These are phyloP conservation scores for Bidens hawaiensis DNA, from an alignment of 140 eudicot species.

Conservation along the genomic window DNA sequence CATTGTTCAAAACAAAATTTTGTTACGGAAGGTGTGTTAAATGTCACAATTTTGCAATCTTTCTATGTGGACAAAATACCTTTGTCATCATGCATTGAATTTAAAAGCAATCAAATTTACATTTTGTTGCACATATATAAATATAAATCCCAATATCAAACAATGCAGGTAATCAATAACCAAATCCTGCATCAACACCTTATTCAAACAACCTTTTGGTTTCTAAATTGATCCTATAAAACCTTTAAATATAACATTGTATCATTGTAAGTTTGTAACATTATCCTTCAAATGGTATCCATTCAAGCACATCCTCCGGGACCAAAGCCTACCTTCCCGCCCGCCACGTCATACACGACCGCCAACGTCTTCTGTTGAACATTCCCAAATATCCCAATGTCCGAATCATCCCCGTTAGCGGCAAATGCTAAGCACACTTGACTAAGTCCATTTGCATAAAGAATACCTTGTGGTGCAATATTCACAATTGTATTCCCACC, in stretches of 20 bases:
- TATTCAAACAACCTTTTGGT: conserved; percentile 25
- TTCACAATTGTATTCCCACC: conserved; percentile 37
- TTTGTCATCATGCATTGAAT: neutral
- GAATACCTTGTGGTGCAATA: conserved; percentile 31
- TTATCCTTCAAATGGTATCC: conserved; percentile 4
- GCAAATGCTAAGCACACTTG: conserved; percentile 72
- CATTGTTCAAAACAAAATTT: neutral
- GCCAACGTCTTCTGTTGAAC: conserved; percentile 62
- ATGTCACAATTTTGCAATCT: neutral
- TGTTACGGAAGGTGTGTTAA: neutral
- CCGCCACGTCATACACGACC: conserved; percentile 66
- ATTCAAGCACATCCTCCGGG: conserved; percentile 52
- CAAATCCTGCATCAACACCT: conserved; percentile 14
- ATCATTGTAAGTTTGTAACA: neutral
- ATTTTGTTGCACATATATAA: conserved; percentile 21
- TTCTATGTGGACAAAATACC: neutral
- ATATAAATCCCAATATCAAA: conserved; percentile 18
- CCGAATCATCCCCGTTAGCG: conserved; percentile 36
- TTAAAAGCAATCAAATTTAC: conserved; percentile 23
- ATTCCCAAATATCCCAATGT: conserved; percentile 49
- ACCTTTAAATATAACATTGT: neutral
- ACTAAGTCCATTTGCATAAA: neutral
- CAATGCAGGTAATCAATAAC: conserved; percentile 23
- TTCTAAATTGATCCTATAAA: neutral
- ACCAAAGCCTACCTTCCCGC: conserved; percentile 59